Percentiles rank a stretch among this genome's conserved stretches.
Conservation (phyloP, 306 rosid genomes). For the Malus sylvestris region DNA sequence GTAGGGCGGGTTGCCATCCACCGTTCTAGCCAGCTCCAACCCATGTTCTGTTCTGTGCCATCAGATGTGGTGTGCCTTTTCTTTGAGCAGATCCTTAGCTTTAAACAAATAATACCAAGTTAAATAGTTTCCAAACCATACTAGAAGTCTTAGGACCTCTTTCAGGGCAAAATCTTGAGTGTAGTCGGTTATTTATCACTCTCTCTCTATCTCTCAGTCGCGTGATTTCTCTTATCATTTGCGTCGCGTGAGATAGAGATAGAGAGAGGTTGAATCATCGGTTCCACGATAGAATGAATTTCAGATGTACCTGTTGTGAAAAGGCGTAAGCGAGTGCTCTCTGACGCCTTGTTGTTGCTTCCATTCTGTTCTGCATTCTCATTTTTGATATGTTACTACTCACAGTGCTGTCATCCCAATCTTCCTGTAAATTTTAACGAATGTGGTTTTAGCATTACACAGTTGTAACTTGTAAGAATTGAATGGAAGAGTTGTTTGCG, state of each 20-base stretch:
- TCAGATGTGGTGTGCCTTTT: slow-evolving; percentile 38
- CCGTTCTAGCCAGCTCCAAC: slow-evolving; percentile 97
- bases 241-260: too few species aligned
- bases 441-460: not conserved
- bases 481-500: not conserved
- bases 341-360: slow-evolving; percentile 83
- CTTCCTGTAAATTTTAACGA: slow-evolving; percentile 51
- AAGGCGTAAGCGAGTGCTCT: slow-evolving; percentile 96
- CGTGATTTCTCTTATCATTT: too few species aligned
- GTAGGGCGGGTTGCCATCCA: slow-evolving; percentile 96
- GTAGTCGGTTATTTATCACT: not conserved
- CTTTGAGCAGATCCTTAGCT: slow-evolving; percentile 80
- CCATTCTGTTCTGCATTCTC: slow-evolving; percentile 82
- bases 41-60: slow-evolving; percentile 53
- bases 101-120: slow-evolving; percentile 3
- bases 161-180: not conserved
- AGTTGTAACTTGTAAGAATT: not conserved
- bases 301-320: slow-evolving; percentile 72
- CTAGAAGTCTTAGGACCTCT: not conserved
- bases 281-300: not conserved
- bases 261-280: too few species aligned
- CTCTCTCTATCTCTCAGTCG: not conserved
- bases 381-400: slow-evolving; percentile 74
- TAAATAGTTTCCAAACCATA: not conserved
- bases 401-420: slow-evolving; percentile 94